Evolutionary conservation across 75 land plant species (phyloP).

Genomic region (Picea glauca): DNA sequence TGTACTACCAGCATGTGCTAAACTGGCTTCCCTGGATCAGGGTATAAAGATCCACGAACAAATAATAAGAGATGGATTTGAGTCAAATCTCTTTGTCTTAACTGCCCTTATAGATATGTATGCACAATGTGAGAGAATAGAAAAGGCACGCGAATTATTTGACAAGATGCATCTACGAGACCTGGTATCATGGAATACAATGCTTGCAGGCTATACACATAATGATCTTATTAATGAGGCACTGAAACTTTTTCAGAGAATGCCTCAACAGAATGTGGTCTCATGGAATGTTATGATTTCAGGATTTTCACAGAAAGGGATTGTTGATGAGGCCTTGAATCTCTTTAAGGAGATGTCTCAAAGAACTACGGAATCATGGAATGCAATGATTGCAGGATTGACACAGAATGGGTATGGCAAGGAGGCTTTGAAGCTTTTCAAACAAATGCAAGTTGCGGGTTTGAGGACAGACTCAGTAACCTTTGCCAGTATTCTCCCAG

Average conservation of each 20-base stretch:
- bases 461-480: constrained; percentile 57
- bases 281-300: constrained; percentile 24
- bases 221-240: constrained; percentile 4
- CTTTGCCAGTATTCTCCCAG: constrained; percentile 51
- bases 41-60: constrained; percentile 3
- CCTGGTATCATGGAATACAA: background rate
- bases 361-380: constrained; percentile 53
- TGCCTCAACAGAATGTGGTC: constrained; percentile 31
- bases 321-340: constrained; percentile 7
- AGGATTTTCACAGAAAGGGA: constrained; percentile 11
- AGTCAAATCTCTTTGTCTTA: background rate
- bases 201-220: background rate
- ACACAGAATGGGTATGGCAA: constrained; percentile 36
- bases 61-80: background rate
- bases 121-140: background rate
- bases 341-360: constrained; percentile 42
- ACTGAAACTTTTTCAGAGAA: constrained; percentile 39
- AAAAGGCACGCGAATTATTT: background rate
- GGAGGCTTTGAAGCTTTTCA: constrained; percentile 39
- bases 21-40: background rate
- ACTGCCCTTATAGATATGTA: background rate
- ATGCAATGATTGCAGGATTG: constrained; percentile 59
- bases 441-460: constrained; percentile 47
- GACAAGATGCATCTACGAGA: background rate
- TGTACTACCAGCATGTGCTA: background rate